Evolutionary conservation across 129 eudicot species (phyloP), one percentile per base, ranked within the genome.

Genomic region (Centrapalus pauciflorus): DNA sequence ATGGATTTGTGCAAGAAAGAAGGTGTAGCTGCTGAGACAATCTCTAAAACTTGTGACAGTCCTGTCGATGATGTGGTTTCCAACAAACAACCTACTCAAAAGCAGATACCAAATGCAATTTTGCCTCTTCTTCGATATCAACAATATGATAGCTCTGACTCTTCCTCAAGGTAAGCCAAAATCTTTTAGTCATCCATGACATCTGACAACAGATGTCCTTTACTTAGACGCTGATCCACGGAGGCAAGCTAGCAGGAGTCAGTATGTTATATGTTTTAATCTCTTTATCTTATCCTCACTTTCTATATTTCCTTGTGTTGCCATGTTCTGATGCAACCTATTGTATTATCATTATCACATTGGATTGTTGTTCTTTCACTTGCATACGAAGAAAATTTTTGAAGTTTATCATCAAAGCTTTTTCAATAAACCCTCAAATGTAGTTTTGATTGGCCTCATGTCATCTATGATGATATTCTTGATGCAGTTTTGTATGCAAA

Each of bases 141-240:
- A 40, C 98, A 77, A 41, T 82, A 43, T 70, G 99, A 82, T 65
- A 84, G 97, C 80, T 86, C 90, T 43, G 99, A 94, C 33, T 86
- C 96, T 67, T 89, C 88, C 52, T 79, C 90, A 26, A 94, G 99
- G 99, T 94, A 73, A 14, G 28, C 62, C 45, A 19, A 60, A 72
- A 46, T 75, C 27, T 32, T 11, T 34, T 38, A 43, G 66, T 50
- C 37, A 28, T 70, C 21, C 23, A 5, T 51, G 8, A 27, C 52
- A 28, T 51, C 28, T 46, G 24, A 54, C 10, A 21, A 30, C 32
- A 27, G 37, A 5, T 64, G n/a, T 64, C 64, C 16, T 58, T 35
- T 4, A 29, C 32, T 62, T 46, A 7, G 16, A 21, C 37, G 12
- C 24, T 40, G 38, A 55, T 60, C 8, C 66, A 5, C n/a, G 59